These are phyloP conservation scores for Chionographis japonica DNA, from an alignment of 106 monocot genomes.

Conservation along the genomic window DNA sequence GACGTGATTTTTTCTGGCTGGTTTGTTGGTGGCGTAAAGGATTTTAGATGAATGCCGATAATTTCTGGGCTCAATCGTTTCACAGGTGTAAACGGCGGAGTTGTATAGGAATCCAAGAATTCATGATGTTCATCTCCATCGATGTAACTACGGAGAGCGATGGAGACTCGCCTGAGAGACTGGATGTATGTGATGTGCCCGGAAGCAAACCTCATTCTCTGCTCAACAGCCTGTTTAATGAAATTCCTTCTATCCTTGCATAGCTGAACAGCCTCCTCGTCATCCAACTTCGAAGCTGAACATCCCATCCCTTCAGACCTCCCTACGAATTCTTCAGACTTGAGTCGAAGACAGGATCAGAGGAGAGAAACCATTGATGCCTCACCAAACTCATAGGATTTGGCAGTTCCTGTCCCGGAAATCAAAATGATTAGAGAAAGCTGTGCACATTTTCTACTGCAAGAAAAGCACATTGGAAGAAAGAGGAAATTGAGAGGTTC, in stretches of 20 bases:
- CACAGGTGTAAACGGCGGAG: constrained; percentile 45
- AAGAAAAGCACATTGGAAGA: constrained; percentile 22
- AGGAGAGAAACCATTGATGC: background rate
- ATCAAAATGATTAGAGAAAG: background rate
- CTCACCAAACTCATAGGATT: constrained; percentile 7
- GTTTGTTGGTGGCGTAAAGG: constrained; percentile 5
- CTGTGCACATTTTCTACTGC: background rate
- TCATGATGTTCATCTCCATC: constrained; percentile 50
- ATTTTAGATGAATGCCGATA: constrained; percentile 25
- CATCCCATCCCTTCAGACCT: constrained; percentile 58
- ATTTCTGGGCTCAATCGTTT: constrained; percentile 45
- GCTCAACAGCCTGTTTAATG: constrained; percentile 78
- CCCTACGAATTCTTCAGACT: constrained; percentile 26
- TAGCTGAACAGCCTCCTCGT: constrained; percentile 72
- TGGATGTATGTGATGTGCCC: constrained; percentile 67
- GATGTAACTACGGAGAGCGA: constrained; percentile 55
- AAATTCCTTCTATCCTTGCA: constrained; percentile 86
- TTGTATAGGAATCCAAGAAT: constrained; percentile 35
- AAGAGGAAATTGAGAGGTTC: constrained; percentile 11
- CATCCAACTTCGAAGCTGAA: constrained; percentile 77
- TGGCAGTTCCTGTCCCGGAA: background rate
- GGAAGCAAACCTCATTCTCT: constrained; percentile 61
- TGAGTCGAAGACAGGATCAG: constrained; percentile 14
- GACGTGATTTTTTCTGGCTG: constrained; percentile 21
- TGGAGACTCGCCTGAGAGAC: constrained; percentile 61